phyloP scores from a whole-genome alignment of 441 rosid species.

The Macaranga tanarius region DNA sequence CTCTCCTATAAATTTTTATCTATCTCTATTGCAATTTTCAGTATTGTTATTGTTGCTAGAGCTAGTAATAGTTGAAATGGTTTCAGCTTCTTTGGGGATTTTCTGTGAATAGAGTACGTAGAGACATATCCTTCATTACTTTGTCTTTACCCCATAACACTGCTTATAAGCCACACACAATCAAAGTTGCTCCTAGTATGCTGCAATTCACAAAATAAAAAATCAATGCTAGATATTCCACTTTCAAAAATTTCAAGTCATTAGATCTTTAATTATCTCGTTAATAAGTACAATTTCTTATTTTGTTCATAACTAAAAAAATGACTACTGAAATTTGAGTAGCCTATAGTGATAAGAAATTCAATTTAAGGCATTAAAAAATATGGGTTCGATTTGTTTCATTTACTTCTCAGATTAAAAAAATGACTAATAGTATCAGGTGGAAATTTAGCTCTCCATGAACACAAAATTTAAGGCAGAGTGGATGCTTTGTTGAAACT shows the following conservation, averaged over 20 bases:
- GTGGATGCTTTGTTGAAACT: no score
- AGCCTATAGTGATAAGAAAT: no score
- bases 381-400: no score
- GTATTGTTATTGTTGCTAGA: background rate
- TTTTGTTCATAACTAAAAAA: no score
- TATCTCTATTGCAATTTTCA: background rate
- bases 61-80: background rate
- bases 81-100: background rate
- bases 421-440: no score
- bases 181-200: conserved; percentile 17
- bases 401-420: no score
- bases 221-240: background rate
- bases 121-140: conserved; percentile 18
- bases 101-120: background rate
- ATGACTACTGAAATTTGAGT: no score
- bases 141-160: conserved; percentile 23
- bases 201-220: conserved; percentile 1
- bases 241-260: background rate
- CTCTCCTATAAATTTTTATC: background rate
- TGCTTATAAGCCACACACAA: conserved; percentile 16
- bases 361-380: no score
- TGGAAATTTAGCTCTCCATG: no score
- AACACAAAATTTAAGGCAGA: no score
- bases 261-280: no score
- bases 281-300: no score